phyloP scores from a whole-genome alignment of 768 basidiomycete genomes.

The Cubamyces sp. region DNA sequence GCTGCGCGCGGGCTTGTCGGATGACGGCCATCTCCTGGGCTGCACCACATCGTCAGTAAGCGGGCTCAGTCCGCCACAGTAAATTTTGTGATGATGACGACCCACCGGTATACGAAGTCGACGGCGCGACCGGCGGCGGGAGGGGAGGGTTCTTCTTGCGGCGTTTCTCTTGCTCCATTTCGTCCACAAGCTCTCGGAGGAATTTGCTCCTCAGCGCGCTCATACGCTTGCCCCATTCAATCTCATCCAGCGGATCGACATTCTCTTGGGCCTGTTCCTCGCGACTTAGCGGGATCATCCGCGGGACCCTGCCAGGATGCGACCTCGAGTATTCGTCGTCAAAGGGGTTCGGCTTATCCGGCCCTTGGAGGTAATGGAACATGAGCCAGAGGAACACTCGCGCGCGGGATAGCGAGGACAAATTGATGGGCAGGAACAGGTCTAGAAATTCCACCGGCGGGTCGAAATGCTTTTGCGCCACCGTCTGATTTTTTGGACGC shows the following conservation, averaged over 20 bases:
- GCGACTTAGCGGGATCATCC: conserved; percentile 56
- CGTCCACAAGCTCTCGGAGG: conserved; percentile 66
- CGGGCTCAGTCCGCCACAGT: not conserved
- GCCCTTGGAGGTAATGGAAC: conserved; percentile 78
- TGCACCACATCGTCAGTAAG: conserved; percentile 9
- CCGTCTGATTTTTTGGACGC: conserved; percentile 31
- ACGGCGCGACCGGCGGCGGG: conserved; percentile 32
- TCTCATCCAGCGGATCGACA: conserved; percentile 75
- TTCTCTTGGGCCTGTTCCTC: conserved; percentile 69
- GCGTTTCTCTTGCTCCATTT: conserved; percentile 42
- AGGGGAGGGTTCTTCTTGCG: conserved; percentile 43
- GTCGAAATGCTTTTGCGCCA: conserved; percentile 69
- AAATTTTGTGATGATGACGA: not conserved
- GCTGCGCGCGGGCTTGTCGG: conserved; percentile 27
- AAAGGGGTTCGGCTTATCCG: conserved; percentile 71
- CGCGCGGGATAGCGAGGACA: conserved; percentile 75
- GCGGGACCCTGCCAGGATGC: conserved; percentile 67
- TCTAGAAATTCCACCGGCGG: conserved; percentile 77
- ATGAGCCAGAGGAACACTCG: conserved; percentile 83
- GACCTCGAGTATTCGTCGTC: conserved; percentile 63
- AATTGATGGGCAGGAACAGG: conserved; percentile 77
- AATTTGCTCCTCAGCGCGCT: conserved; percentile 71
- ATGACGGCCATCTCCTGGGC: conserved; percentile 24
- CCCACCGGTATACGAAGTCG: conserved; percentile 22
- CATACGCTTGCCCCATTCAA: conserved; percentile 80